Conservation (phyloP, 495 filamentous ascomycete genomes). For the Pyrenula massariospora region DNA sequence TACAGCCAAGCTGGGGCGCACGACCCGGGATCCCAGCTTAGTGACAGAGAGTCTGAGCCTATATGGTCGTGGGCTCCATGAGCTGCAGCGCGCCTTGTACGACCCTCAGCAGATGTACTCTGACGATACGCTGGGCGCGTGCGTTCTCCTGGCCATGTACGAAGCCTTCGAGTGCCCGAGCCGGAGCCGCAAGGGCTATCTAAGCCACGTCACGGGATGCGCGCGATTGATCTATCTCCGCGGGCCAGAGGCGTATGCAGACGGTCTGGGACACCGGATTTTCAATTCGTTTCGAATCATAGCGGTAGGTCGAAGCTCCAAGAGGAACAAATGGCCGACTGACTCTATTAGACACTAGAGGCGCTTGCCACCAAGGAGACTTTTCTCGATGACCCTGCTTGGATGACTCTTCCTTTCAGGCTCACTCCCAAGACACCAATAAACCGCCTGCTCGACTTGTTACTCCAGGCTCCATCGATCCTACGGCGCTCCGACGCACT, state of each 20-base stretch:
- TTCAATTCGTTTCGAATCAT: no score
- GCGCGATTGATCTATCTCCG: no score
- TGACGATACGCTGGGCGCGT: background rate
- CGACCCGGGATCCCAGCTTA: background rate
- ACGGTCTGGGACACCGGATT: no score
- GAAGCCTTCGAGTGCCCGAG: background rate
- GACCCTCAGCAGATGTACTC: background rate
- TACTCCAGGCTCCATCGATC: slow-evolving; percentile 13
- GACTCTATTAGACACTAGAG: no score
- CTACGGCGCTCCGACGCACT: slow-evolving; percentile 9
- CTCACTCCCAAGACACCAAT: slow-evolving; percentile 8
- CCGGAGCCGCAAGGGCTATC: no score
- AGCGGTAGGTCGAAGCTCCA: no score
- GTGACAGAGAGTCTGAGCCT: background rate
- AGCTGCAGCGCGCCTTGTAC: background rate
- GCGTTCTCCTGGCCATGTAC: background rate
- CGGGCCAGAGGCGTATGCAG: no score
- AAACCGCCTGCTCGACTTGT: slow-evolving; percentile 16
- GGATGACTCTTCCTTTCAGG: slow-evolving; percentile 19
- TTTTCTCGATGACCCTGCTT: slow-evolving; percentile 14
- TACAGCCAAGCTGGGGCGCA: background rate
- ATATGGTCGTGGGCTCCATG: background rate
- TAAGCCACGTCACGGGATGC: no score
- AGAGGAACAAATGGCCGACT: no score
- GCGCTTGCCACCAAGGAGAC: no score